These are phyloP conservation scores for Verticillium longisporum DNA, from an alignment of 2,329 filamentous ascomycete genomes.

Conservation along the genomic window DNA sequence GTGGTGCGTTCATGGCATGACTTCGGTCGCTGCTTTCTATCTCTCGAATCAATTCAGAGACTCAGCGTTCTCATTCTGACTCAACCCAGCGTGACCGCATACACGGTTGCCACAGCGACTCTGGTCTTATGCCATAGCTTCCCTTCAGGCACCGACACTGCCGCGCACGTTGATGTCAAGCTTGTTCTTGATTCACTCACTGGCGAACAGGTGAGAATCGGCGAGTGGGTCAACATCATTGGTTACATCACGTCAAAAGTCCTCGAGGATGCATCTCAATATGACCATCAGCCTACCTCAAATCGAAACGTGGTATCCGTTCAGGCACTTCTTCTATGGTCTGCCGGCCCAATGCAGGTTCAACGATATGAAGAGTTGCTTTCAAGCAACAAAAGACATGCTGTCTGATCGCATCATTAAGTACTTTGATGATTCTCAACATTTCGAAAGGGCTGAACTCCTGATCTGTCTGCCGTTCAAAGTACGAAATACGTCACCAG, in stretches of 20 bases:
- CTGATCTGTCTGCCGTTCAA: too few relatives aligned
- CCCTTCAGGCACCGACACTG: constrained; percentile 37
- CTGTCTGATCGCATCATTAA: neutral
- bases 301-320: constrained; percentile 34
- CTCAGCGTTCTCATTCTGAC: neutral
- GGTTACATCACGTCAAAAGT: constrained; percentile 57
- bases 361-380: constrained; percentile 22
- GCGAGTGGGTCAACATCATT: constrained; percentile 86
- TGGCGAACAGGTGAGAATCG: constrained; percentile 57
- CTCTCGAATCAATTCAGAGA: neutral
- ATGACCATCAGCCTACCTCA: neutral
- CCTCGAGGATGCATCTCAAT: constrained; percentile 2
- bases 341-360: constrained; percentile 65
- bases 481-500: too few relatives aligned
- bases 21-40: too few relatives aligned
- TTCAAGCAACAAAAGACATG: neutral
- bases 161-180: constrained; percentile 61
- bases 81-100: constrained; percentile 38
- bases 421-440: constrained; percentile 3
- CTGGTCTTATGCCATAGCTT: constrained; percentile 64
- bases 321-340: constrained; percentile 74
- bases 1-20: constrained; percentile 51
- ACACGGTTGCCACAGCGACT: constrained; percentile 47
- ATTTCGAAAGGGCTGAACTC: too few relatives aligned
- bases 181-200: constrained; percentile 62